Evolutionary conservation across 169 alveolate genomes (phyloP).

Genomic region (Eimeria tenella): DNA sequence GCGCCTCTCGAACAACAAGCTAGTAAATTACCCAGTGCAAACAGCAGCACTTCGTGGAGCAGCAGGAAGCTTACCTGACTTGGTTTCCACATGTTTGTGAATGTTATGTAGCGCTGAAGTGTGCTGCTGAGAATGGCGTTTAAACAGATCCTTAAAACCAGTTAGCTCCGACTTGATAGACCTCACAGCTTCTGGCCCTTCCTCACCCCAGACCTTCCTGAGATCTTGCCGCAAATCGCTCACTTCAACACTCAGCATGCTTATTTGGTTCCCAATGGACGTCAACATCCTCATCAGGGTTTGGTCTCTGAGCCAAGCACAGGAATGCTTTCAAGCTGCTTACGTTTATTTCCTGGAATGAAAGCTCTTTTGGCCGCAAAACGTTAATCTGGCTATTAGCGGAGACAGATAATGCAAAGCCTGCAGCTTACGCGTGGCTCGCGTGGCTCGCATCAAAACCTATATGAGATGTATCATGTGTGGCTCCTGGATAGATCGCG

Average conservation of each 20-base stretch:
- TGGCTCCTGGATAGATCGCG: neutral
- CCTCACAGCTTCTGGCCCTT: slow-evolving; percentile 63
- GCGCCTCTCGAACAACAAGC: neutral
- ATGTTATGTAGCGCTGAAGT: slow-evolving; percentile 79
- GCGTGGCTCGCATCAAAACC: slow-evolving; percentile 1
- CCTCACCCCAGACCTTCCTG: slow-evolving; percentile 56
- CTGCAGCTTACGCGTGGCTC: slow-evolving; percentile 4
- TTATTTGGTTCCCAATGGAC: slow-evolving; percentile 78
- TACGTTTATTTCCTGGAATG: neutral
- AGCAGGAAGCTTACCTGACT: neutral
- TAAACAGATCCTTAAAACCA: slow-evolving; percentile 64
- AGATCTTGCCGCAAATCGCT: slow-evolving; percentile 80
- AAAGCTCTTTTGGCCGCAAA: neutral
- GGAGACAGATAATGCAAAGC: neutral
- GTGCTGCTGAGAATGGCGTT: slow-evolving; percentile 81
- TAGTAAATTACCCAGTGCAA: neutral
- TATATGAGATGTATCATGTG: neutral
- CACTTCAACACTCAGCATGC: slow-evolving; percentile 78
- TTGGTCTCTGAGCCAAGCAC: slow-evolving; percentile 79
- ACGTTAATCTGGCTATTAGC: neutral
- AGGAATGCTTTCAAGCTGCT: neutral
- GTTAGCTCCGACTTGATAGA: slow-evolving; percentile 66
- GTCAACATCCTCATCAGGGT: slow-evolving; percentile 81
- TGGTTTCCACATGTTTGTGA: slow-evolving; percentile 62
- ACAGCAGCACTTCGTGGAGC: neutral